A percentile compares a stretch with the other conserved stretches of the same genome.
Conservation (phyloP, 2,329 filamentous ascomycete species). For the Scolecobasidium constrictum region DNA sequence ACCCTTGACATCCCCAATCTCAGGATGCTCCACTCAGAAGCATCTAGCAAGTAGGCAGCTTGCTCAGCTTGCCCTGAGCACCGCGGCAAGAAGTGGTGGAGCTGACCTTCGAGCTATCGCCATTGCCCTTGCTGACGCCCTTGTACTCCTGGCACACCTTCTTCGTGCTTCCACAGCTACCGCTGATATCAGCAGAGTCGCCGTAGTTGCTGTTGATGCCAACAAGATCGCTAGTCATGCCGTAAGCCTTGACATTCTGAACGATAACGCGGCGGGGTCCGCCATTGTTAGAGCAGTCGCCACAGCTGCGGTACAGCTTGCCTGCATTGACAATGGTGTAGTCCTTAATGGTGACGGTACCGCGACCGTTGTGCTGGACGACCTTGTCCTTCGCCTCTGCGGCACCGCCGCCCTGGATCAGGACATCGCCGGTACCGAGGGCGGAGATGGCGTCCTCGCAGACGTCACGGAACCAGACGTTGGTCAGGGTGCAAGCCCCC, state of each 20-base stretch:
- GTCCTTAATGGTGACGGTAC: constrained; percentile 21
- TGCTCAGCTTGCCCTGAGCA: no score
- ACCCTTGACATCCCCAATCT: no score
- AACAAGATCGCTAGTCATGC: constrained; percentile 12
- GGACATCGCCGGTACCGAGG: constrained; percentile 14
- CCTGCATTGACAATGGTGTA: constrained; percentile 24
- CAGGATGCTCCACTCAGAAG: no score
- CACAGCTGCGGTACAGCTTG: constrained; percentile 23
- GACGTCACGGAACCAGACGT: constrained; percentile 34
- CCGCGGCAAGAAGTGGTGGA: no score
- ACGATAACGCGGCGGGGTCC: background rate
- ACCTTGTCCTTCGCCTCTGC: constrained; percentile 21
- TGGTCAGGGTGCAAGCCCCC: constrained; percentile 36
- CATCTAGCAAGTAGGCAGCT: no score
- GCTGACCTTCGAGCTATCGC: no score
- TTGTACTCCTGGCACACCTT: no score
- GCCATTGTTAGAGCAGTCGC: constrained; percentile 14
- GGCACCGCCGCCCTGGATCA: constrained; percentile 20
- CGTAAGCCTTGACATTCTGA: background rate
- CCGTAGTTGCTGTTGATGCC: constrained; percentile 21
- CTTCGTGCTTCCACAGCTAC: no score
- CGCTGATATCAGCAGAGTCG: no score
- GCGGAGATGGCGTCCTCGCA: constrained; percentile 29
- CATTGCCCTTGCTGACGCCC: no score
- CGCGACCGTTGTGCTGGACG: constrained; percentile 22